Conservation (phyloP, 169 alveolate species). For the Eimeria sp. region DNA sequence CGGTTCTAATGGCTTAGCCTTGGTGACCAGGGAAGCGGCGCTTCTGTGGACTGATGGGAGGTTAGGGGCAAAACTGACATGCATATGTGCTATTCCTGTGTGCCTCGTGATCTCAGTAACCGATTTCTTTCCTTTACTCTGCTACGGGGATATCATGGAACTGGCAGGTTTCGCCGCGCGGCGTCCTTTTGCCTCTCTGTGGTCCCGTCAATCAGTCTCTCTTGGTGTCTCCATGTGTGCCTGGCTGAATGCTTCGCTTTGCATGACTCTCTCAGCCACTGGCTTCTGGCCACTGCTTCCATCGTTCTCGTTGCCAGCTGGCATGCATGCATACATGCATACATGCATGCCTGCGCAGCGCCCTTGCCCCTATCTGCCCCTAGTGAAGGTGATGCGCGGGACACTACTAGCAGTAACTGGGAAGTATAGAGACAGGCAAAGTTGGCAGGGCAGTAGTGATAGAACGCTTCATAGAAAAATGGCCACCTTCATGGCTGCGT, state of each 20-base stretch:
- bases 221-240: background rate
- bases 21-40: slow-evolving; percentile 84
- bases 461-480: background rate
- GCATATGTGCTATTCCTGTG: background rate
- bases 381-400: background rate
- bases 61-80: background rate
- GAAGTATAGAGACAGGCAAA: background rate
- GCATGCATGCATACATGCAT: background rate
- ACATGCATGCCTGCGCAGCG: background rate
- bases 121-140: background rate
- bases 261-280: background rate
- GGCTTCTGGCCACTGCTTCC: background rate
- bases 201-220: background rate
- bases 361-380: background rate
- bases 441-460: background rate
- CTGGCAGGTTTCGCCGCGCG: background rate
- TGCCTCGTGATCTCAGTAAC: background rate
- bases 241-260: background rate
- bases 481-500: background rate
- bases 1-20: slow-evolving; percentile 87
- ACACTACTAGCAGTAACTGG: background rate
- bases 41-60: slow-evolving; percentile 88
- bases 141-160: background rate
- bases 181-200: background rate
- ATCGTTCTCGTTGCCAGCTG: background rate